Evolutionary conservation across 257 asterid species (phyloP), one percentile per base, ranked within the genome.

Genomic region (Jasminum sambac): DNA sequence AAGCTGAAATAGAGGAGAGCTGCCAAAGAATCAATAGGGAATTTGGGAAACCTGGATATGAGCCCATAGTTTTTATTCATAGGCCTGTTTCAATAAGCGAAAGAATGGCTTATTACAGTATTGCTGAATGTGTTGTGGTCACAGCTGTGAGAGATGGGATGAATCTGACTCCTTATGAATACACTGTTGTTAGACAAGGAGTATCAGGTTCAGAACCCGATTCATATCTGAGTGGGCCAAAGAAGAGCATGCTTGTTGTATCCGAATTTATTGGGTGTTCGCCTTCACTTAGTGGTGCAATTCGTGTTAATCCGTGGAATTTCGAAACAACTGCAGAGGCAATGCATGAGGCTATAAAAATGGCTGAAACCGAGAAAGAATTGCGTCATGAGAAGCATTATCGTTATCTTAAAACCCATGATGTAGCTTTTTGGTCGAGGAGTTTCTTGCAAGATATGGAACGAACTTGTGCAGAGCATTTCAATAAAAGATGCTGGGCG

Each of bases 401-500:
- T 79, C 86, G 89, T 38, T 90, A 88, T 62, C 88, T 90, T 50
- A 88, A 88, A 77, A 82, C 90, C 61, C 96, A 90, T 40, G 88
- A 84, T 69, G 89, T 88, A 25, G 88, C 90, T 16, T 89, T 79
- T 82, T 89, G 95, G 95, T 78, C 95, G 44, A 84, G 88, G 82
- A 90, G 96, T 83, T 90, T 90, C 78, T 81, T 90, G 79, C 95
- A 88, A 73, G 96, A 90, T 64, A 77, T 90, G 89, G 95, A 88
- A 80, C 84, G 96, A 80, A 84, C 92, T 76, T 90, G 95, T 79
- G 75, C 79, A 3, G 96, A 90, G 69, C 96, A 90, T 81, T 86
- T 84, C 70, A 80, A 84, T 79, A 88, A 83, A 81, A 83, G 92
- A 76, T 89, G 89, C 44, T 89, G 90, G 86, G 89, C 95, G 24